A percentile compares a stretch with the other conserved stretches of the same genome.
These are phyloP conservation scores for Lanmaoa pseudosensibilis DNA, from an alignment of 768 basidiomycete species.

Conservation along the genomic window DNA sequence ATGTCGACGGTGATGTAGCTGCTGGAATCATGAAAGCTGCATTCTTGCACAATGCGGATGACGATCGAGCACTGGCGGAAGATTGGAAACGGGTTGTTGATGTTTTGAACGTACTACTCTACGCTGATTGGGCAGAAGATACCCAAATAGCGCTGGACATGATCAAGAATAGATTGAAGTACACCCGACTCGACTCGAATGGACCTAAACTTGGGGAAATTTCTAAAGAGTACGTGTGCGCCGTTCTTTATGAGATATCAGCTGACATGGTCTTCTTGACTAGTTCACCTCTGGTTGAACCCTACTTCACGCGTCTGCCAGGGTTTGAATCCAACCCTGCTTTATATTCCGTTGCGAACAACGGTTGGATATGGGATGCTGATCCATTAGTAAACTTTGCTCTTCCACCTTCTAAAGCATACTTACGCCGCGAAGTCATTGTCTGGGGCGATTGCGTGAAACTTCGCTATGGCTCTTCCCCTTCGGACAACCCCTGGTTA, in stretches of 20 bases:
- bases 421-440: conserved; percentile 93
- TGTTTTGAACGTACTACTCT: conserved; percentile 85
- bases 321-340: conserved; percentile 51
- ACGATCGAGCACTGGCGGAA: conserved; percentile 57
- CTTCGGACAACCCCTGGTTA: conserved; percentile 86
- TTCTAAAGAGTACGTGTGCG: conserved; percentile 58
- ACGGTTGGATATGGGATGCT: conserved; percentile 99
- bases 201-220: conserved; percentile 87
- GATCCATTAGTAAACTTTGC: conserved; percentile 96
- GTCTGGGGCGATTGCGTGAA: conserved; percentile 99
- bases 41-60: conserved; percentile 45
- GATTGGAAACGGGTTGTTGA: conserved; percentile 80
- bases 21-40: conserved; percentile 77
- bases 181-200: conserved; percentile 75
- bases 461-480: conserved; percentile 84
- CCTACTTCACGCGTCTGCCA: conserved; percentile 86
- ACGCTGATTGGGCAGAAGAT: conserved; percentile 86
- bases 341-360: conserved; percentile 87
- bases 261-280: conserved; percentile 8
- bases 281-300: conserved; percentile 84
- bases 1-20: conserved; percentile 60
- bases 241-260: neutral
- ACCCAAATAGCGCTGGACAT: conserved; percentile 69
- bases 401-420: conserved; percentile 86
- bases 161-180: conserved; percentile 74